Conservation (phyloP, 352 stramenopile genomes). For the Pythium catenulatum region DNA sequence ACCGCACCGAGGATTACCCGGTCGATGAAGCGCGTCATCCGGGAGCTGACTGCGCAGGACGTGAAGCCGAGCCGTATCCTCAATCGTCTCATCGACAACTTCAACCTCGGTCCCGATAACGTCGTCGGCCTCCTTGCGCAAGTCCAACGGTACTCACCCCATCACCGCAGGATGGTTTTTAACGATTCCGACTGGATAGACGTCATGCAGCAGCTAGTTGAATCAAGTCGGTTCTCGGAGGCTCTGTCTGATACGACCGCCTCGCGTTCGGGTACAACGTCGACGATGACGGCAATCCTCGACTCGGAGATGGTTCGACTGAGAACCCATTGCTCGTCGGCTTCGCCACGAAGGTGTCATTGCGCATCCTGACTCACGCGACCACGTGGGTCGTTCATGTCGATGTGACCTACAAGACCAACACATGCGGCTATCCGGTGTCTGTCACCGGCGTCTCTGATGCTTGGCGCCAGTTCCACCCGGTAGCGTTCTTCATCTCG, state of each 20-base stretch:
- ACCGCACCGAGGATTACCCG: background rate
- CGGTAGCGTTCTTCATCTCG: constrained; percentile 50
- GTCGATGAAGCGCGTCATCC: background rate
- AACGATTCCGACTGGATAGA: background rate
- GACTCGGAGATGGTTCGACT: background rate
- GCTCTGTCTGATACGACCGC: background rate
- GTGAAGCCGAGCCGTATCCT: constrained; percentile 12
- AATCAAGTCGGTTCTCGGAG: background rate
- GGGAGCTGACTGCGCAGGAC: background rate
- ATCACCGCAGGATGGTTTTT: background rate
- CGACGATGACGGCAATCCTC: background rate
- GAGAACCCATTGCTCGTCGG: background rate
- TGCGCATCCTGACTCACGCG: background rate
- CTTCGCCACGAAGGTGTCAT: background rate
- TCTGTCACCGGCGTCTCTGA: constrained; percentile 57
- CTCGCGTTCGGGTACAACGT: background rate
- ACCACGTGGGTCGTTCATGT: constrained; percentile 34
- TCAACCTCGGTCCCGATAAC: background rate
- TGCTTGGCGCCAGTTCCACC: constrained; percentile 39
- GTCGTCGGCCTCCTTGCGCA: background rate
- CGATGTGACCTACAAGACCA: constrained; percentile 54
- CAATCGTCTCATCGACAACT: background rate
- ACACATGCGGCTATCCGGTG: constrained; percentile 38
- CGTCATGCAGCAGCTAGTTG: background rate
- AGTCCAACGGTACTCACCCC: background rate